Evolutionary conservation across 2,329 filamentous ascomycete genomes (phyloP), one percentile per base, ranked within the genome.

Genomic region (Diaporthe sp.): DNA sequence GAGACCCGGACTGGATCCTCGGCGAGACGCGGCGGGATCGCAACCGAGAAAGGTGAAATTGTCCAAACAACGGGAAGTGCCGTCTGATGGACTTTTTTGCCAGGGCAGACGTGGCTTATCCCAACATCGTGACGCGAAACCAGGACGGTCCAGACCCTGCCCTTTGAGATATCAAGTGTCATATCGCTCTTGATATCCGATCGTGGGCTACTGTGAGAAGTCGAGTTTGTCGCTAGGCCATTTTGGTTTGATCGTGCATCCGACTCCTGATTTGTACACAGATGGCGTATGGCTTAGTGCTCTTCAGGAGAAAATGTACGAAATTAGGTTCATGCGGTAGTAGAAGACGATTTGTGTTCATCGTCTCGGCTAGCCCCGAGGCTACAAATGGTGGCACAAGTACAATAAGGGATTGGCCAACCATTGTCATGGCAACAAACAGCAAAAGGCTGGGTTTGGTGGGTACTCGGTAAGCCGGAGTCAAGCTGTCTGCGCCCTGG

Each of bases 381-480:
- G 44, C 30, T n/a, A 51, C 6, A n/a, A 25, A 50, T 35, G 32
- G 15, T 19, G 25, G 12, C 12, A 22, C 10, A 15, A 25, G 5
- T 37, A 22, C 25, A 13, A 10, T 4, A 35, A 35, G 35, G 42
- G 19, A 25, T n/a, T 13, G n/a, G 22, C 19, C 39, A 47, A 37
- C 22, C 30, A 27, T 7, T 35, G 30, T 13, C 22, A 30, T 50
- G 44, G 30, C 37, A 44, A 44, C 5, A 44, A 35, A 35, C 19
- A 30, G 22, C 30, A 6, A n/a, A 32, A 50, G 42, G 27, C 19
- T n/a, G 39, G 15, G 1, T 15, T 17, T 44, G 42, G 37, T 25
- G 37, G 25, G 30, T 25, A 44, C 61, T 65, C 61, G 44, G 61
- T 66, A 30, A 50, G 61, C 61, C 30, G 61, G 44, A 50, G 44